phyloP scores from a whole-genome alignment of 2,329 filamentous ascomycete species.

The Phaeophleospora eucalypticola region DNA sequence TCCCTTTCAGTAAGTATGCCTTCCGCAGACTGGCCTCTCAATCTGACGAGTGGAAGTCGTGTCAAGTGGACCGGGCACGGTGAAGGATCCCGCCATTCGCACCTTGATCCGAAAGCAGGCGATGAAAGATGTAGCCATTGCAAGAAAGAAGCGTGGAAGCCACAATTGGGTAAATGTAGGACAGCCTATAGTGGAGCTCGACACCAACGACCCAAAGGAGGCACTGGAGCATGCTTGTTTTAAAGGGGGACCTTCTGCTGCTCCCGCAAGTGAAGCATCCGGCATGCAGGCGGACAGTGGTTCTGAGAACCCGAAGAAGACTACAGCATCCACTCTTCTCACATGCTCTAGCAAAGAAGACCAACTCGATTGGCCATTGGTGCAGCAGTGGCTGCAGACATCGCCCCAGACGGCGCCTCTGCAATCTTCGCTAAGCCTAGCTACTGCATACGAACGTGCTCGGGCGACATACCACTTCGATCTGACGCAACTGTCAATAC shows the following conservation, averaged over 20 bases:
- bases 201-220: slow-evolving; percentile 17
- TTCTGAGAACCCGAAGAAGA: no score
- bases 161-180: background rate
- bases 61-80: slow-evolving; percentile 22
- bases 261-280: no score
- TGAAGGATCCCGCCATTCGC: slow-evolving; percentile 22
- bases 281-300: no score
- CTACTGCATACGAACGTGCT: slow-evolving; percentile 10
- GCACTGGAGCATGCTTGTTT: no score
- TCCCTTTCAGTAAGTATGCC: background rate
- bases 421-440: background rate
- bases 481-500: slow-evolving; percentile 19
- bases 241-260: no score
- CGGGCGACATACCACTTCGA: slow-evolving; percentile 24
- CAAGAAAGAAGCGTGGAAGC: slow-evolving; percentile 19
- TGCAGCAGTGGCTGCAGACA: no score
- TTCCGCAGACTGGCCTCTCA: no score
- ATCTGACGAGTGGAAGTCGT: slow-evolving; percentile 14
- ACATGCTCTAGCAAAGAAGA: no score
- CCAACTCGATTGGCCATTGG: no score
- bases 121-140: slow-evolving; percentile 37
- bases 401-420: background rate
- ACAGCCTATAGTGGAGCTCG: background rate
- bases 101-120: slow-evolving; percentile 37
- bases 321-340: no score